Evolutionary conservation across 768 basidiomycete genomes (phyloP), one percentile per base, ranked within the genome.

Genomic region (Nidularia pulvinata): DNA sequence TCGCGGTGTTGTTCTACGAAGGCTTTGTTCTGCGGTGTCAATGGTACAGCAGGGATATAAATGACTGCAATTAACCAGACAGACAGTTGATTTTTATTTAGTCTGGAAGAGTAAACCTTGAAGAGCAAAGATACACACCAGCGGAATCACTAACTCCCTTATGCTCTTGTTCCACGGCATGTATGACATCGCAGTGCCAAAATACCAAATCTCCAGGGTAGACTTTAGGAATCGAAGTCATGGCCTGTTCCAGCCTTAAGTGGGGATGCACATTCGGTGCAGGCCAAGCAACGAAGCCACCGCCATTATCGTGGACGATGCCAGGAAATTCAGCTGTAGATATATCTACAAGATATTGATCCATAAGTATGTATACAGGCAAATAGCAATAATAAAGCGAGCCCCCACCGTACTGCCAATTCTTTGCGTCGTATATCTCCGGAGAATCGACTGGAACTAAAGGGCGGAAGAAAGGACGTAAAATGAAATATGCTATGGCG

Each of bases 171-270:
- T 69, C 68, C 7, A 69, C 67, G 3, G 66, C 56, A 49, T 69
- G 68, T 11, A 69, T 54, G 16, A 64, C 65, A 48, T 69, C 82
- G 53, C 79, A 81, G 57, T 84, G 83, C 82, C 85, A 87, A 65
- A 82, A 85, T 1, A 85, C 82, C 67, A 83, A 82, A 61, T 88
- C 88, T 3, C 87, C 88, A 0, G 87, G 85, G 43, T 71, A 68
- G 9, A 89, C 85, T 49, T 66, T 72, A 6, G 86, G 86, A 9
- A 86, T 69, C n/a, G 79, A 78, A 30, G 78, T 78, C 84, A 89
- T 86, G 7, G 82, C 83, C 36, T 75, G 62, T 1, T 75, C 71
- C 10, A 86, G 74, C 52, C 69, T 65, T 37, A 88, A 65, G 60
- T 89, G 83, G 10, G 78, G 79, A n/a, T 63, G 64, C 45, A 46